Evolutionary conservation across 176 grass and related monocot genomes (phyloP).

Genomic region (Calamus simplicifolius): DNA sequence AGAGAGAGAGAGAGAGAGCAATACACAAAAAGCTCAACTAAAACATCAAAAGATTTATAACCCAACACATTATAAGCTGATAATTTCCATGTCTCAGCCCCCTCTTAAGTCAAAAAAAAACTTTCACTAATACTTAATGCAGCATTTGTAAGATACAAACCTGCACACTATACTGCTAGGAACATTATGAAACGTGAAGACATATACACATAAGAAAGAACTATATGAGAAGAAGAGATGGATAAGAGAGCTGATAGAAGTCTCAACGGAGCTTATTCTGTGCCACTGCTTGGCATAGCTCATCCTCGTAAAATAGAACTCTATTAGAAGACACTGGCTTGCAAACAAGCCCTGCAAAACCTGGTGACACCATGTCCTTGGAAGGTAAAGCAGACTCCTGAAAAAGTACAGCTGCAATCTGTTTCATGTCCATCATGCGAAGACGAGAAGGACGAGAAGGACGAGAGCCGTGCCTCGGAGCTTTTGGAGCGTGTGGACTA

Average conservation of each 20-base stretch:
- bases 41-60: too few species aligned
- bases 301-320: constrained; percentile 72
- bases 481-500: constrained; percentile 64
- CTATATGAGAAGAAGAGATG: too few species aligned
- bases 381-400: constrained; percentile 49
- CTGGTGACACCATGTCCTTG: constrained; percentile 45
- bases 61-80: not conserved
- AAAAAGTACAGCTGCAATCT: constrained; percentile 82
- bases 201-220: not conserved
- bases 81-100: not conserved
- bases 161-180: not conserved
- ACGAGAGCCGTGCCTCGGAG: constrained; percentile 55
- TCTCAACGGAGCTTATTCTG: constrained; percentile 95
- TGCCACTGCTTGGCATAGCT: constrained; percentile 80
- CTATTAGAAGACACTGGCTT: constrained; percentile 48
- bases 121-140: not conserved
- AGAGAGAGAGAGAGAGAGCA: too few species aligned
- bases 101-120: not conserved
- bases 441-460: constrained; percentile 46
- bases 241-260: not conserved
- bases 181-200: too few species aligned
- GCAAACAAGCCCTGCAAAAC: constrained; percentile 56
- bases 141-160: constrained; percentile 11
- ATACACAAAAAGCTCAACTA: too few species aligned
- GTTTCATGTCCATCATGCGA: constrained; percentile 52